Evolutionary conservation across 2,329 filamentous ascomycete species (phyloP).

Genomic region (Trichoderma sp.): DNA sequence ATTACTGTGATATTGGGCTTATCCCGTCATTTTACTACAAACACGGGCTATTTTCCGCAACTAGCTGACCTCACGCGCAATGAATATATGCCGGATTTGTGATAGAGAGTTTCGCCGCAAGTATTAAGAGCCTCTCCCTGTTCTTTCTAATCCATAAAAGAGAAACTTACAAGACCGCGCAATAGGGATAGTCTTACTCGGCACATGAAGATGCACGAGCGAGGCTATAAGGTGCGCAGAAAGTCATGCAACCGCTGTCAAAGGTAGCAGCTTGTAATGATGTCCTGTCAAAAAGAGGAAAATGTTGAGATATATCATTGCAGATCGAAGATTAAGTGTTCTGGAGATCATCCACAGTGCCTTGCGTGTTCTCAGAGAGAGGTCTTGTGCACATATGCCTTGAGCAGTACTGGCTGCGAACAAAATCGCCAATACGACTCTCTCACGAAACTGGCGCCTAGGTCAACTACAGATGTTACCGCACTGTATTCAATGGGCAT

Average conservation of each 20-base stretch:
- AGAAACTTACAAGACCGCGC: not conserved
- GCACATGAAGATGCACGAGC: not conserved
- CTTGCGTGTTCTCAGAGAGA: not conserved
- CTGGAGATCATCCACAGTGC: not conserved
- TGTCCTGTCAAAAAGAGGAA: not conserved
- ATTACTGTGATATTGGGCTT: not conserved
- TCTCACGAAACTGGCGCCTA: not conserved
- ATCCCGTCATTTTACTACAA: not conserved
- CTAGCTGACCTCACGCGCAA: not conserved
- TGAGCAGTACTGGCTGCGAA: not conserved
- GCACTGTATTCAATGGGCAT: not conserved
- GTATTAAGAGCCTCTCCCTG: not conserved
- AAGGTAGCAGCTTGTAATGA: not conserved
- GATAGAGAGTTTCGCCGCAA: not conserved
- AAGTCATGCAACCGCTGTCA: slow-evolving; percentile 1
- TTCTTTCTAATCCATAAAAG: not conserved
- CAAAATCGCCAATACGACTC: not conserved
- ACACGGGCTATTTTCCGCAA: not conserved
- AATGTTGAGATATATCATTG: not conserved
- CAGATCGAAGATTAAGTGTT: not conserved
- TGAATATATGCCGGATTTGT: not conserved
- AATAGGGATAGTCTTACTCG: not conserved
- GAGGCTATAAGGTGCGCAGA: not conserved
- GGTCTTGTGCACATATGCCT: not conserved
- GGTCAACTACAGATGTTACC: not conserved